Conservation (phyloP, 352 stramenopile species). For the Phytophthora niederhauseri region DNA sequence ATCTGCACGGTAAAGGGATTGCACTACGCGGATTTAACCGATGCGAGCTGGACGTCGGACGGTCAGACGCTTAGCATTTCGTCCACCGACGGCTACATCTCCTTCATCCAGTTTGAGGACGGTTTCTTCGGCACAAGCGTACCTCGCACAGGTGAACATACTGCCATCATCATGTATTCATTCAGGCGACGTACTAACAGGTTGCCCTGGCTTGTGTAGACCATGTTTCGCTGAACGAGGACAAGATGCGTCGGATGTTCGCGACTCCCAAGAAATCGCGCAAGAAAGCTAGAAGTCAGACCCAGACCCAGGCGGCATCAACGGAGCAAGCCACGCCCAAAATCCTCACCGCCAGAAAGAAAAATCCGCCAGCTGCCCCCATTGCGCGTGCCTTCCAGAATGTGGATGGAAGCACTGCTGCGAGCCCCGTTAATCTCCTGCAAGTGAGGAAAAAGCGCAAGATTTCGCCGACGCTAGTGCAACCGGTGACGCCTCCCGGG, state of each 20-base stretch:
- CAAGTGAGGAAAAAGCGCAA: slow-evolving; percentile 87
- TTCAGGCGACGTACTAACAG: background rate
- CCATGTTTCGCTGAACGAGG: slow-evolving; percentile 49
- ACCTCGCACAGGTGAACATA: slow-evolving; percentile 27
- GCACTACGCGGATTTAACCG: slow-evolving; percentile 96
- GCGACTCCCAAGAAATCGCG: slow-evolving; percentile 60
- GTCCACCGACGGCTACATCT: slow-evolving; percentile 97
- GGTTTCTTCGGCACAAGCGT: slow-evolving; percentile 80
- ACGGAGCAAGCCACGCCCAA: slow-evolving; percentile 33
- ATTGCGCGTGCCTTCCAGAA: slow-evolving; percentile 30
- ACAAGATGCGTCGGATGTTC: slow-evolving; percentile 66
- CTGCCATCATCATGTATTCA: background rate
- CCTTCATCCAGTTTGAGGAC: slow-evolving; percentile 91
- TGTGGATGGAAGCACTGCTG: slow-evolving; percentile 22
- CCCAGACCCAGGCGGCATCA: slow-evolving; percentile 6
- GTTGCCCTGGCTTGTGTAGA: slow-evolving; percentile 30
- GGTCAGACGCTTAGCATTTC: slow-evolving; percentile 92
- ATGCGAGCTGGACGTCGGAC: slow-evolving; percentile 93
- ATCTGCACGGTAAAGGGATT: slow-evolving; percentile 91
- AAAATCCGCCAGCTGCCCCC: slow-evolving; percentile 18
- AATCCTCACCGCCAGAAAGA: slow-evolving; percentile 34
- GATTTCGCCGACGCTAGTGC: slow-evolving; percentile 59
- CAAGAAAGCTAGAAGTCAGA: slow-evolving; percentile 54
- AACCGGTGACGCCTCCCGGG: slow-evolving; percentile 6
- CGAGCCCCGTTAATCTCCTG: slow-evolving; percentile 59